Evolutionary conservation across 257 asterid genomes (phyloP).

Genomic region (Leonotis leonurus): DNA sequence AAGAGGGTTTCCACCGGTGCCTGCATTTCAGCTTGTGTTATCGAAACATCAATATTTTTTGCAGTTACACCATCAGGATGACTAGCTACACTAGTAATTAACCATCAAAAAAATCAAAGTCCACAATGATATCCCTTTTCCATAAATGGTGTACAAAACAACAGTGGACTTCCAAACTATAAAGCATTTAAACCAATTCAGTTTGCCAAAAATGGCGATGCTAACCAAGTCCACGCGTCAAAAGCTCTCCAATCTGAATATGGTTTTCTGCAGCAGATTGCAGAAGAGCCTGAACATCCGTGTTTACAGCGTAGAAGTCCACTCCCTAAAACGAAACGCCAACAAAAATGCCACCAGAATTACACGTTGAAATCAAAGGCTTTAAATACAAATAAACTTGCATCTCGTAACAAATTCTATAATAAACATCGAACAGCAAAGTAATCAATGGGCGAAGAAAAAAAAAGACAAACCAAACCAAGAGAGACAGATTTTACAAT

Average conservation of each 20-base stretch:
- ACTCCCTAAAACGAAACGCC: conserved; percentile 58
- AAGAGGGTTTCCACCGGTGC: conserved; percentile 95
- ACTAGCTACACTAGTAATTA: not conserved
- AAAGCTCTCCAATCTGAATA: conserved; percentile 93
- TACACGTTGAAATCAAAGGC: not conserved
- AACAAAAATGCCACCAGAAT: conserved; percentile 13
- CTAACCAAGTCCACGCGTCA: conserved; percentile 98
- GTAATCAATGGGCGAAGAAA: not conserved
- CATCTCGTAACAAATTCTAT: not conserved
- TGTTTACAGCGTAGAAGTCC: conserved; percentile 90
- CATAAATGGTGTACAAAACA: not conserved
- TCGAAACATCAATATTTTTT: not conserved
- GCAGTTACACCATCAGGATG: not conserved
- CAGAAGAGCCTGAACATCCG: conserved; percentile 89
- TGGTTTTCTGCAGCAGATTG: conserved; percentile 88
- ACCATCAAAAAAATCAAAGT: not conserved
- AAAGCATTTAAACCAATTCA: not conserved
- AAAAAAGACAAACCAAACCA: not conserved
- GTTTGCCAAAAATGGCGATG: conserved; percentile 11
- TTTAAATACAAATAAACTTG: not conserved
- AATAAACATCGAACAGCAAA: not conserved
- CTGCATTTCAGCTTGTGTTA: conserved; percentile 35
- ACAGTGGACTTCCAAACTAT: too few species aligned
- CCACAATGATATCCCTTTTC: too few species aligned
- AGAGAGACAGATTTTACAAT: not conserved